phyloP scores from a whole-genome alignment of 306 rosid genomes.

The Geum urbanum region DNA sequence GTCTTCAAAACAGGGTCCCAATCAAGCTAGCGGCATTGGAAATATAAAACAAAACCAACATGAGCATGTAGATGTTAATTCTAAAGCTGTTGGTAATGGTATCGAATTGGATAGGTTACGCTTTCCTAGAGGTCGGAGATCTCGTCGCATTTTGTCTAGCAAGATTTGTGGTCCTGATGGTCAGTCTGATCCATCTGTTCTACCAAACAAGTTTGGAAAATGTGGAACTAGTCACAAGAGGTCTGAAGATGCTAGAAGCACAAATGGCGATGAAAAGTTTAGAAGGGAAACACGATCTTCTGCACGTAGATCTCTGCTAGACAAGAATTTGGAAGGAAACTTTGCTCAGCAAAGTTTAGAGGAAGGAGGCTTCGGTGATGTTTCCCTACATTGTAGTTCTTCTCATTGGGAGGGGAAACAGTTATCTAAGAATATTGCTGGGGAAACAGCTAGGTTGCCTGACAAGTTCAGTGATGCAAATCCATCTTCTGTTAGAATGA shows the following conservation, averaged over 20 bases:
- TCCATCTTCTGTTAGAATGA: slow-evolving; percentile 17
- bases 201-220: slow-evolving; percentile 29
- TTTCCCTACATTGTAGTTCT: slow-evolving; percentile 10
- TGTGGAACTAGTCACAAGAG: slow-evolving; percentile 35
- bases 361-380: slow-evolving; percentile 19
- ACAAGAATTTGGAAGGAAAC: slow-evolving; percentile 23
- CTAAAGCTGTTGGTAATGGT: slow-evolving; percentile 24
- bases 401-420: slow-evolving; percentile 25
- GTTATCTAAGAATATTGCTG: slow-evolving; percentile 7
- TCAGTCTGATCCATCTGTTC: slow-evolving; percentile 31
- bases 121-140: slow-evolving; percentile 52
- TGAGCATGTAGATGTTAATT: slow-evolving; percentile 28
- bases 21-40: slow-evolving; percentile 22
- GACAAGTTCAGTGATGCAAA: slow-evolving; percentile 24
- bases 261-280: slow-evolving; percentile 23
- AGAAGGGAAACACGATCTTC: slow-evolving; percentile 29
- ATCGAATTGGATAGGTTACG: slow-evolving; percentile 24
- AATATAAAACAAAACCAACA: slow-evolving; percentile 27
- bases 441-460: slow-evolving; percentile 1
- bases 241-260: slow-evolving; percentile 15
- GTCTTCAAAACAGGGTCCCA: slow-evolving; percentile 31
- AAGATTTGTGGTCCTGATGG: slow-evolving; percentile 33
- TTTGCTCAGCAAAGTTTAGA: slow-evolving; percentile 5
- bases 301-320: slow-evolving; percentile 16
- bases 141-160: slow-evolving; percentile 42